These are phyloP conservation scores for Exophiala dermatitidis DNA, from an alignment of 2,329 filamentous ascomycete genomes.

Conservation along the genomic window DNA sequence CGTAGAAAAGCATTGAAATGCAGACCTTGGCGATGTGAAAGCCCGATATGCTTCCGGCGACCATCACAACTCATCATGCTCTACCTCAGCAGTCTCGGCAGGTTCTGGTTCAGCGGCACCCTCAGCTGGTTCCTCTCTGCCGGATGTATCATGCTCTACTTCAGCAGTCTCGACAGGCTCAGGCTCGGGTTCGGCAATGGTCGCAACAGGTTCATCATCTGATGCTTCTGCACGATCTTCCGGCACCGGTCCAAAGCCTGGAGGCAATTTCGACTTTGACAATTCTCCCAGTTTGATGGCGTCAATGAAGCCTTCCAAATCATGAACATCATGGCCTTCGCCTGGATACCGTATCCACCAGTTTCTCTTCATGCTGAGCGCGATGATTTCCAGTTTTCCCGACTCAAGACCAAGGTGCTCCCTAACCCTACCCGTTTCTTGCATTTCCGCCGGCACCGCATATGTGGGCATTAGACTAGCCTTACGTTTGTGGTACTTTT, in stretches of 20 bases:
- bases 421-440: constrained; percentile 50
- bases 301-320: constrained; percentile 81
- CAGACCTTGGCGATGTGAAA: too few species aligned
- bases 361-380: constrained; percentile 72
- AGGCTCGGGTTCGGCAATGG: background rate
- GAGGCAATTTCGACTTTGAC: constrained; percentile 66
- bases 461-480: constrained; percentile 77
- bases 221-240: constrained; percentile 6
- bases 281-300: constrained; percentile 85
- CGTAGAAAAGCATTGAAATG: too few species aligned
- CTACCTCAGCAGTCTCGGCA: constrained; percentile 2
- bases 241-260: constrained; percentile 46
- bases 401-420: constrained; percentile 55
- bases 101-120: constrained; percentile 7
- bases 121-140: constrained; percentile 19
- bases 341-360: constrained; percentile 74
- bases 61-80: background rate
- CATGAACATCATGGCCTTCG: constrained; percentile 48
- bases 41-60: too few species aligned
- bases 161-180: constrained; percentile 6
- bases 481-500: constrained; percentile 62
- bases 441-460: constrained; percentile 58
- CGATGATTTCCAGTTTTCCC: constrained; percentile 62
- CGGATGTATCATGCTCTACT: background rate
- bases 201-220: background rate